Evolutionary conservation across 2,329 filamentous ascomycete genomes (phyloP).

Genomic region (Cytospora paraplurivora): DNA sequence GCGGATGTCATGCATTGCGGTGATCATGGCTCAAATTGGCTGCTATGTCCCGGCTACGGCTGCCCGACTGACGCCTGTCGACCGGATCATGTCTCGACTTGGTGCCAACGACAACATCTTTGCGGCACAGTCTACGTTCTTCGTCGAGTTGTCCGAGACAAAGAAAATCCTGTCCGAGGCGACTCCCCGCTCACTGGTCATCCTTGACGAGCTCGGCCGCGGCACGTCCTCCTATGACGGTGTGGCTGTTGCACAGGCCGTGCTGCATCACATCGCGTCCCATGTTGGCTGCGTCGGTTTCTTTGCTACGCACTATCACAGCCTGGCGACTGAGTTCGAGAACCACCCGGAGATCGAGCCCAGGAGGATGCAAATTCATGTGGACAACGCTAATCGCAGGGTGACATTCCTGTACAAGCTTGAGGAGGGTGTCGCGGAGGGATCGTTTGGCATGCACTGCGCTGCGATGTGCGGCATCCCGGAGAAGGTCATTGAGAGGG

Average conservation of each 20-base stretch:
- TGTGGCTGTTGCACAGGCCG: conserved; percentile 93
- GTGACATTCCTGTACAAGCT: conserved; percentile 97
- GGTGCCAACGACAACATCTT: conserved; percentile 99
- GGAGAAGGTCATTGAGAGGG: conserved; percentile 76
- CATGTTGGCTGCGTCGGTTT: conserved; percentile 94
- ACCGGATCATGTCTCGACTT: conserved; percentile 97
- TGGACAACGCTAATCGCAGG: conserved; percentile 79
- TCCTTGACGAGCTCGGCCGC: conserved; percentile 92
- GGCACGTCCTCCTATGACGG: conserved; percentile 96
- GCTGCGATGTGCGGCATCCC: conserved; percentile 97
- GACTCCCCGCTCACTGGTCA: conserved; percentile 90
- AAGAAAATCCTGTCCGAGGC: conserved; percentile 97
- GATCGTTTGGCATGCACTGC: conserved; percentile 98
- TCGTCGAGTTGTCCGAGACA: conserved; percentile 94
- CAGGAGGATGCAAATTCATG: conserved; percentile 91
- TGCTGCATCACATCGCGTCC: conserved; percentile 92
- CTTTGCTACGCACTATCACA: conserved; percentile 98
- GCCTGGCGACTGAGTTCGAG: conserved; percentile 86
- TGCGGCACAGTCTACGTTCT: conserved; percentile 95
- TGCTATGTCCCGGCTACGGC: conserved; percentile 85
- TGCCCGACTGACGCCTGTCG: conserved; percentile 83
- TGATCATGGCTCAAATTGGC: conserved; percentile 96
- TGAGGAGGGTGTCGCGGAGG: conserved; percentile 90
- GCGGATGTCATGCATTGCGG: conserved; percentile 94
- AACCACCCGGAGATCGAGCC: conserved; percentile 84